These are phyloP conservation scores for Babesia sp. DNA, from an alignment of 169 alveolate genomes.

Conservation along the genomic window DNA sequence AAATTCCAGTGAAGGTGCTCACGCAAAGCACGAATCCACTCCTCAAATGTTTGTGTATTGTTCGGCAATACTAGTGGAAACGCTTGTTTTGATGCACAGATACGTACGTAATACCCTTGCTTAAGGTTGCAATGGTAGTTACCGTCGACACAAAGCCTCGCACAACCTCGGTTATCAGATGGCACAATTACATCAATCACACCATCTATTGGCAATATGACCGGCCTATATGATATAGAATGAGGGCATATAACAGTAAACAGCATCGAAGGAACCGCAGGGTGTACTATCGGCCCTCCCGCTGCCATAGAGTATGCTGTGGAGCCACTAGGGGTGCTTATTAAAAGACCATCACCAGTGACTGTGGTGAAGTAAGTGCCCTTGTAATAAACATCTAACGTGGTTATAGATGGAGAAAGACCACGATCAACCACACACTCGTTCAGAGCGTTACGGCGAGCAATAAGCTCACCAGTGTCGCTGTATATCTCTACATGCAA, in stretches of 20 bases:
- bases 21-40: constrained; percentile 62
- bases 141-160: constrained; percentile 68
- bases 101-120: constrained; percentile 61
- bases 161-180: constrained; percentile 70
- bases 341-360: constrained; percentile 75
- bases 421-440: constrained; percentile 80
- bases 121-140: constrained; percentile 53
- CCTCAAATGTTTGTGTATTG: constrained; percentile 52
- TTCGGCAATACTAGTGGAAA: constrained; percentile 67
- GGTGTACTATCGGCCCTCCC: constrained; percentile 96
- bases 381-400: constrained; percentile 69
- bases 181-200: constrained; percentile 67
- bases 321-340: constrained; percentile 98
- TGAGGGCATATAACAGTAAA: constrained; percentile 95
- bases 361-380: constrained; percentile 74
- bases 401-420: constrained; percentile 65
- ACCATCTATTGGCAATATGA: constrained; percentile 83
- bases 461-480: constrained; percentile 46
- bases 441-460: constrained; percentile 63
- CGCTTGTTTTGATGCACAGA: constrained; percentile 24
- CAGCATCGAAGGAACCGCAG: constrained; percentile 84
- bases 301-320: constrained; percentile 97
- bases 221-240: constrained; percentile 94
- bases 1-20: constrained; percentile 70
- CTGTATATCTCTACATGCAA: constrained; percentile 44